Conservation (phyloP, 148 eudicot species). For the Mesembryanthemum crystallinum region DNA sequence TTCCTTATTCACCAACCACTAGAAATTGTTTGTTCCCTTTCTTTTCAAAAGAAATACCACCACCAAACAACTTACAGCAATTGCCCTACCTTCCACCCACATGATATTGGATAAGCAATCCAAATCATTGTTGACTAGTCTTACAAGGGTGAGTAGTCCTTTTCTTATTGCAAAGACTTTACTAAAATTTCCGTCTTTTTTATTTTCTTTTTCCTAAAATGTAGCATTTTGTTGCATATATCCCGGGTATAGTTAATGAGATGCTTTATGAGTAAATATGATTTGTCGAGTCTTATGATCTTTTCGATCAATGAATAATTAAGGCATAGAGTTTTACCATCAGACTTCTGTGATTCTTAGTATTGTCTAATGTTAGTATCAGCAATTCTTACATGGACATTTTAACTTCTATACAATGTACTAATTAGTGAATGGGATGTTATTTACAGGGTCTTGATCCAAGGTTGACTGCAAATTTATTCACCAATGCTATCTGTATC, state of each 20-base stretch:
- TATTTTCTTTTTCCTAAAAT: no score
- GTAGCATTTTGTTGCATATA: no score
- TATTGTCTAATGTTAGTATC: background rate
- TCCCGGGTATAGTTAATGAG: no score
- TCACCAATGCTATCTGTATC: slow-evolving; percentile 66
- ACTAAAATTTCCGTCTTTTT: no score
- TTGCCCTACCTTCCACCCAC: slow-evolving; percentile 13
- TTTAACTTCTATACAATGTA: background rate
- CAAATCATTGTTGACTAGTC: slow-evolving; percentile 19
- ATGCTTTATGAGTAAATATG: no score
- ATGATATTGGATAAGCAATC: slow-evolving; percentile 3
- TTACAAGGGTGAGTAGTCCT: no score
- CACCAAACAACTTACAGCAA: slow-evolving; percentile 14
- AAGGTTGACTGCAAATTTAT: slow-evolving; percentile 70
- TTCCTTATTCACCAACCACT: slow-evolving; percentile 24
- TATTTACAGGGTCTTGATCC: slow-evolving; percentile 85
- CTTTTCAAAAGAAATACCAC: slow-evolving; percentile 17
- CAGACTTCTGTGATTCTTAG: background rate
- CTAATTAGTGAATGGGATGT: slow-evolving; percentile 8
- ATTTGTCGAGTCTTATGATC: background rate
- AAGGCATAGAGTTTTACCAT: background rate
- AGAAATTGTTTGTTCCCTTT: slow-evolving; percentile 16
- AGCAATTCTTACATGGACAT: background rate
- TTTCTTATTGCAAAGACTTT: no score
- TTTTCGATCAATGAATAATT: background rate